Conservation (phyloP, 768 basidiomycete genomes). For the Suillus luteus region DNA sequence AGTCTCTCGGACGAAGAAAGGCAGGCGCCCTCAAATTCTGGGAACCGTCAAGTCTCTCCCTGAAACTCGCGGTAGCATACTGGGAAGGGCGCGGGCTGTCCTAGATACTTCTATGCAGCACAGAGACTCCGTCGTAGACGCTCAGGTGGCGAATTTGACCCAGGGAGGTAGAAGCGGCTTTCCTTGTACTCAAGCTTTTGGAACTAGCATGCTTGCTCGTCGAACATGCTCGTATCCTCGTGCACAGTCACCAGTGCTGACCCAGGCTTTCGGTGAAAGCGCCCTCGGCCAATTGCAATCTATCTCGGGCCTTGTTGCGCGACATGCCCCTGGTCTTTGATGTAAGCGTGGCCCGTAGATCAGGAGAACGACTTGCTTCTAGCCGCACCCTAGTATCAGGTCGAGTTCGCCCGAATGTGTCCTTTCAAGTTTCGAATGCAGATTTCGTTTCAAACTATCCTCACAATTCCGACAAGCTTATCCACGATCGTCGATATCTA, state of each 20-base stretch:
- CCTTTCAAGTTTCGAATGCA: not conserved
- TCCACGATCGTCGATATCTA: not conserved
- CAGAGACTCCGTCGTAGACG: not conserved
- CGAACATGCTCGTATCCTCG: slow-evolving; percentile 1
- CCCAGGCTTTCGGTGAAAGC: slow-evolving; percentile 45
- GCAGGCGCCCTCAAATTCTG: slow-evolving; percentile 37
- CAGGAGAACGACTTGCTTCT: not conserved
- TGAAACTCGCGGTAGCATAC: slow-evolving; percentile 47
- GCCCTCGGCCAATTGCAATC: slow-evolving; percentile 26
- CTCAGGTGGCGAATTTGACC: slow-evolving; percentile 15
- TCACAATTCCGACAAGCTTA: not conserved
- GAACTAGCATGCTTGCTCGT: slow-evolving; percentile 31
- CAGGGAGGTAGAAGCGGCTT: slow-evolving; percentile 8
- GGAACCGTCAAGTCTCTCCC: slow-evolving; percentile 49
- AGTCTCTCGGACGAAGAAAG: slow-evolving; percentile 48
- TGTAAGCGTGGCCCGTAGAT: not conserved
- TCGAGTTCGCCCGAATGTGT: not conserved
- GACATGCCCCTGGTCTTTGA: slow-evolving; percentile 3
- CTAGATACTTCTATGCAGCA: slow-evolving; percentile 24
- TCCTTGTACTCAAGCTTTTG: slow-evolving; percentile 36
- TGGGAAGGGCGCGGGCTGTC: slow-evolving; percentile 40
- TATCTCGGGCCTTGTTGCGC: not conserved
- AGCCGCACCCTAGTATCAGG: too few species aligned
- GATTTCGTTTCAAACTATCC: too few species aligned
- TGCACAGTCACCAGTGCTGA: slow-evolving; percentile 24